These are phyloP conservation scores for Aspergillus japonicus DNA, from an alignment of 2,329 filamentous ascomycete genomes.

Conservation along the genomic window DNA sequence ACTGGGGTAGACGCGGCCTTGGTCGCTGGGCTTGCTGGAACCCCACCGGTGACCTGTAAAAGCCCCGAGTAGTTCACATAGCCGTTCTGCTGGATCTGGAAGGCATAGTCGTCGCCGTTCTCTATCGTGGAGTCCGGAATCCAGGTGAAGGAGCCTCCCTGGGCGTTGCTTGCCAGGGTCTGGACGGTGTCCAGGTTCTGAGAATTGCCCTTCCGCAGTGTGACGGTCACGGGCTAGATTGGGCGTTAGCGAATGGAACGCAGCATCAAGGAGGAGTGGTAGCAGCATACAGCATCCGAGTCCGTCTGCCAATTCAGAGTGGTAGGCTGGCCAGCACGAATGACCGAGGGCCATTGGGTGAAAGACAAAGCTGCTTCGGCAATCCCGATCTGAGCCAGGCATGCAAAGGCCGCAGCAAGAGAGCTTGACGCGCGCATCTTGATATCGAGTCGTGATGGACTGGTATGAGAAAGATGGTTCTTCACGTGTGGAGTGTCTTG, in stretches of 20 bases:
- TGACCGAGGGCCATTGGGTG: constrained; percentile 50
- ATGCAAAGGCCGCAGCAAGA: constrained; percentile 47
- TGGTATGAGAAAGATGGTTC: neutral
- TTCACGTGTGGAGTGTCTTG: neutral
- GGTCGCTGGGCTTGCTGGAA: constrained; percentile 23
- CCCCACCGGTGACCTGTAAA: constrained; percentile 43
- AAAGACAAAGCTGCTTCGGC: constrained; percentile 52
- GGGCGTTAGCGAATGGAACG: constrained; percentile 15
- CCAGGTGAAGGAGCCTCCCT: constrained; percentile 52
- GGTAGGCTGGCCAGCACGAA: constrained; percentile 51
- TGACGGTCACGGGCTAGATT: constrained; percentile 53
- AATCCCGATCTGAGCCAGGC: constrained; percentile 43
- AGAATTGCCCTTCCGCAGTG: constrained; percentile 54
- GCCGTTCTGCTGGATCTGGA: constrained; percentile 56
- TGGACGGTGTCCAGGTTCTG: constrained; percentile 52
- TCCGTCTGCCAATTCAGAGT: constrained; percentile 51
- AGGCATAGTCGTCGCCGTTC: constrained; percentile 54
- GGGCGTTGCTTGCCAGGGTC: constrained; percentile 48
- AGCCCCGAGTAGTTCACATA: constrained; percentile 57
- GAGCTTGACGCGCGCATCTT: constrained; percentile 54
- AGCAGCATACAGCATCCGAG: constrained; percentile 32
- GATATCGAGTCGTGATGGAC: constrained; percentile 2
- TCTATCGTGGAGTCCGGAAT: constrained; percentile 46
- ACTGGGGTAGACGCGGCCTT: neutral
- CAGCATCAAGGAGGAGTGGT: neutral